These are phyloP conservation scores for Prunus salicina DNA, from an alignment of 306 rosid genomes.

Conservation along the genomic window DNA sequence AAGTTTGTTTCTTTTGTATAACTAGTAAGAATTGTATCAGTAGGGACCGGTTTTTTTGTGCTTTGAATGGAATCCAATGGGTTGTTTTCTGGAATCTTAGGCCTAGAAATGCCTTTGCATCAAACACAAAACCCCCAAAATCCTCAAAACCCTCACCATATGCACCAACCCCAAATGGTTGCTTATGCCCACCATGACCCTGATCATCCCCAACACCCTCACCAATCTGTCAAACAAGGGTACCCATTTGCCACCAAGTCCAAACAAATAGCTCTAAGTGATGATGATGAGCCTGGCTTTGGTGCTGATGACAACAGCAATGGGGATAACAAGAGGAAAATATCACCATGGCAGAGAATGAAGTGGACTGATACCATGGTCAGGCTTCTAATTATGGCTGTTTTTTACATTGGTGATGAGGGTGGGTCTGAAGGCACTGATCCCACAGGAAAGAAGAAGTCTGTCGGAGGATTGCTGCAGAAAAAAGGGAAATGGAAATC, in stretches of 20 bases:
- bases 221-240: constrained; percentile 45
- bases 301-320: constrained; percentile 43
- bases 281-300: constrained; percentile 65
- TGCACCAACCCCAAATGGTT: constrained; percentile 51
- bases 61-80: constrained; percentile 63
- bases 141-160: constrained; percentile 47
- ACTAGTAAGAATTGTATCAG: background rate
- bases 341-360: constrained; percentile 96
- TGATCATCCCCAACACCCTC: constrained; percentile 42
- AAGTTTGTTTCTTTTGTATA: background rate
- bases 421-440: constrained; percentile 55
- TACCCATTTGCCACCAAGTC: constrained; percentile 34
- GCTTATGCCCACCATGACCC: constrained; percentile 48
- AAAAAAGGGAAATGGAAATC: constrained; percentile 98
- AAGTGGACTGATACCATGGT: constrained; percentile 96
- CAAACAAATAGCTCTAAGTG: constrained; percentile 51
- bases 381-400: constrained; percentile 79
- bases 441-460: constrained; percentile 49
- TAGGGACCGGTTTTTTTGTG: background rate
- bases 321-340: constrained; percentile 60
- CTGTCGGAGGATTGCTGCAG: constrained; percentile 59
- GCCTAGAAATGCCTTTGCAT: constrained; percentile 56
- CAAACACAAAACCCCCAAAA: constrained; percentile 44
- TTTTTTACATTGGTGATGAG: constrained; percentile 86
- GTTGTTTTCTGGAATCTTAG: constrained; percentile 59